These are phyloP conservation scores for Aspergillus neoniger DNA, from an alignment of 2,329 filamentous ascomycete genomes.

Conservation along the genomic window DNA sequence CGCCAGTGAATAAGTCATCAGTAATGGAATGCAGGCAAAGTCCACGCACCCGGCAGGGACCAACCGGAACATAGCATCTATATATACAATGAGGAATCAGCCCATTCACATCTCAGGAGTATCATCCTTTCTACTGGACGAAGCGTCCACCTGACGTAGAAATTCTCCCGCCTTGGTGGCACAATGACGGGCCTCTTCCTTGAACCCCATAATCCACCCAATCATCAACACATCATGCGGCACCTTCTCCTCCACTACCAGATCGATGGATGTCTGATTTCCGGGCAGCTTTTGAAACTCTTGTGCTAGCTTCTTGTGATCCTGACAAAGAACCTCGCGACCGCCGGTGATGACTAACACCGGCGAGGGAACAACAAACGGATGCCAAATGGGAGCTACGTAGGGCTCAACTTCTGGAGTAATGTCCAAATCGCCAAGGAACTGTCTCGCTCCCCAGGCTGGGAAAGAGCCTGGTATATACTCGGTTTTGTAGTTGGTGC, in stretches of 20 bases:
- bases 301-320: conserved; percentile 4
- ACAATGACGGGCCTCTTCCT: conserved; percentile 17
- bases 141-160: not conserved
- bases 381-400: conserved; percentile 20
- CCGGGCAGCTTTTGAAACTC: conserved; percentile 11
- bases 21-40: no score
- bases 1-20: no score
- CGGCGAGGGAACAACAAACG: conserved; percentile 23
- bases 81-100: not conserved
- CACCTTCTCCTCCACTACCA: conserved; percentile 16
- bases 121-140: not conserved
- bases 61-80: no score
- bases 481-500: conserved; percentile 19
- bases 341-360: conserved; percentile 22
- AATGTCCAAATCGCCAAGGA: conserved; percentile 15
- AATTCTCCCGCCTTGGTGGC: conserved; percentile 20
- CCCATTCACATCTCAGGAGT: no score
- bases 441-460: conserved; percentile 18
- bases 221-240: conserved; percentile 24
- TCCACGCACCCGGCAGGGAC: no score
- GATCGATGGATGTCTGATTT: conserved; percentile 12
- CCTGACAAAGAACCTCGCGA: conserved; percentile 11
- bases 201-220: conserved; percentile 19
- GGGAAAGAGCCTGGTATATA: conserved; percentile 19
- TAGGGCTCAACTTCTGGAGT: conserved; percentile 16